phyloP scores from a whole-genome alignment of 768 basidiomycete species.

The Boletus insuetus region DNA sequence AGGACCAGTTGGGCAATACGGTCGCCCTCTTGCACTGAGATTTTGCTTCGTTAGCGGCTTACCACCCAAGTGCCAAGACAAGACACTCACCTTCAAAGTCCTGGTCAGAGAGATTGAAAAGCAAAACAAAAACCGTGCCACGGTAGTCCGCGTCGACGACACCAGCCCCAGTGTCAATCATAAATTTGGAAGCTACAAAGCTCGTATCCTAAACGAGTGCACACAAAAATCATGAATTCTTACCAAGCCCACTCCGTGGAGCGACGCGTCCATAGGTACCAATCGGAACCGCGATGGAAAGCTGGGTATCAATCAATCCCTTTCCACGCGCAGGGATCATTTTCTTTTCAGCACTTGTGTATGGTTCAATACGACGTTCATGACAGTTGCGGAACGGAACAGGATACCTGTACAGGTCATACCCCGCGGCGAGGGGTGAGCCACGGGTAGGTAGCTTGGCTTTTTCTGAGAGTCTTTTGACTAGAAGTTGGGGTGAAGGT shows the following conservation, averaged over 20 bases:
- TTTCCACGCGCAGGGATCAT: conserved; percentile 86
- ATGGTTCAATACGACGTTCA: conserved; percentile 1
- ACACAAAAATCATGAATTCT: conserved; percentile 23
- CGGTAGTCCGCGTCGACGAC: conserved; percentile 97
- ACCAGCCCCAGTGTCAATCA: conserved; percentile 97
- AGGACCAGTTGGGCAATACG: conserved; percentile 95
- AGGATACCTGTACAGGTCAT: conserved; percentile 85
- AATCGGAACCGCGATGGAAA: conserved; percentile 89
- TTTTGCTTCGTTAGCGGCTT: not conserved
- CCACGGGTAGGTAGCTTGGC: conserved; percentile 87
- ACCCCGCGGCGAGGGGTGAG: conserved; percentile 84
- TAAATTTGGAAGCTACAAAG: conserved; percentile 84
- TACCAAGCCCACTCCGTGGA: conserved; percentile 92
- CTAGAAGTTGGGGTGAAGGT: conserved; percentile 56
- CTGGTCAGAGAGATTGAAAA: conserved; percentile 89
- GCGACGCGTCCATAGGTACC: conserved; percentile 98
- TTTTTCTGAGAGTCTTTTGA: conserved; percentile 82
- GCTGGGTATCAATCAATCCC: conserved; percentile 85
- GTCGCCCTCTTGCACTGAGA: conserved; percentile 84
- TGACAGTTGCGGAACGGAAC: not conserved
- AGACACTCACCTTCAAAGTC: conserved; percentile 73
- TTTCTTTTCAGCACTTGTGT: conserved; percentile 75
- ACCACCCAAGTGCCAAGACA: not conserved
- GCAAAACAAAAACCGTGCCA: conserved; percentile 83
- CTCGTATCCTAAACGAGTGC: not conserved